Evolutionary conservation across 805 yeast genomes (phyloP), one percentile per base, ranked within the genome.

Genomic region (Candida qinlingensis): DNA sequence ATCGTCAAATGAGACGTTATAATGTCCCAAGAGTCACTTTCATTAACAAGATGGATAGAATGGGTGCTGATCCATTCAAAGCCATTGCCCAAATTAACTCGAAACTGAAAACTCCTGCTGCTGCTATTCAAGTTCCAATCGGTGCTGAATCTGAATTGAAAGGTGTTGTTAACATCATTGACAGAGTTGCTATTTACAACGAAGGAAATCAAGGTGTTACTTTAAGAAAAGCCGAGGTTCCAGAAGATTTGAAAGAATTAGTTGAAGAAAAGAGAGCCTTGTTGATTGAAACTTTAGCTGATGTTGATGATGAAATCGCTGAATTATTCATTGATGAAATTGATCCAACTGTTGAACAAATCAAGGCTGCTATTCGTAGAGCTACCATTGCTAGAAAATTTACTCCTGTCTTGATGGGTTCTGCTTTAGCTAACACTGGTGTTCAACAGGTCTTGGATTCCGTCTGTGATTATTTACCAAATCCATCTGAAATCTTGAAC

Each of bases 351-450:
- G 75, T 77, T 30, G 85, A 83, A 50, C 96, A 94, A 71, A 85
- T 94, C 55, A 83, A 85, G 64, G 81, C 66, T 45, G 98, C 97
- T 39, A 94, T 94, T 58, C 85, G 99, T 69, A 82, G 97, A 62
- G 79, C 97, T 44, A 94, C 99, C 19, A 92, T 92, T 69, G 96
- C 91, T 33, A 83, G 97, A 72, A 87, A 80, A 65, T 94, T 94
- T 75, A 89, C 98, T 11, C 99, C 99, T n/a, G 98, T 94, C n/a
- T 75, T 92, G 56, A 94, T 94, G 97, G 99, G 99, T 26, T 89
- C 97, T 44, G 99, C 99, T 19, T 76, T 94, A 55, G 99, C 98
- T 50, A 94, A 94, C 73, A 87, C 84, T 56, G 97, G 97, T 69
- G 78, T 94, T 55, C 99, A 94, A 74, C 91, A 91, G 26, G 97